Evolutionary conservation across 257 asterid genomes (phyloP), one percentile per base, ranked within the genome.

Genomic region (Petrea volubilis): DNA sequence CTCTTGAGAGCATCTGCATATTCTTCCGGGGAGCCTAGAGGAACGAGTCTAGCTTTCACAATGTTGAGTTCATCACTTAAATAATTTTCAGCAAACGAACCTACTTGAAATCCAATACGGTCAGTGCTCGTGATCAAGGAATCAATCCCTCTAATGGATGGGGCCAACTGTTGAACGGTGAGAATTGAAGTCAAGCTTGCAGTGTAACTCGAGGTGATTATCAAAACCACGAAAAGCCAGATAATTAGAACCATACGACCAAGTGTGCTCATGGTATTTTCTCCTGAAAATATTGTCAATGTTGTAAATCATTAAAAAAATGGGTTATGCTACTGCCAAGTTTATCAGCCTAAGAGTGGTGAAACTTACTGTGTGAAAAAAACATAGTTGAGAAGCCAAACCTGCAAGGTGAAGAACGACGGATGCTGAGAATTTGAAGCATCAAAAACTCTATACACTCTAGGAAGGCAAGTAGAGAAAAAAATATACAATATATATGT

Each of bases 301-400:
- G 27, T 36, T 7, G 28, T 27, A 11, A 50, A 61, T 71, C 51
- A 76, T 71, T 56, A 15, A n/a, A n/a, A n/a, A 28, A 53, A 62
- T 15, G 25, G 29, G 47, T 50, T 20, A 69, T 33, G 52, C 25
- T 12, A 60, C 46, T 29, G 18, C 46, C 28, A 31, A 14, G 67
- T 12, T 43, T 8, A 28, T 18, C 44, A n/a, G 64, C 24, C 7
- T 23, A 49, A 61, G 56, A 18, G 23, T 38, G 59, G 43, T 67
- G n/a, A 47, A 65, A 72, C 97, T 83, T 81, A 89, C 96, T 83
- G 72, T 85, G 98, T 25, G 96, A 78, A 12, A 82, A 85, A 57
- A 87, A 87, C 88, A 92, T 81, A 7, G 93, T 92, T 51, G 98
- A 92, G 79, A 92, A 86, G 81, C 98, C 90, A 78, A 92, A 92